Evolutionary conservation across 78 protist species (phyloP).

Genomic region (slime mould (Dictyostelium discoideum)): DNA sequence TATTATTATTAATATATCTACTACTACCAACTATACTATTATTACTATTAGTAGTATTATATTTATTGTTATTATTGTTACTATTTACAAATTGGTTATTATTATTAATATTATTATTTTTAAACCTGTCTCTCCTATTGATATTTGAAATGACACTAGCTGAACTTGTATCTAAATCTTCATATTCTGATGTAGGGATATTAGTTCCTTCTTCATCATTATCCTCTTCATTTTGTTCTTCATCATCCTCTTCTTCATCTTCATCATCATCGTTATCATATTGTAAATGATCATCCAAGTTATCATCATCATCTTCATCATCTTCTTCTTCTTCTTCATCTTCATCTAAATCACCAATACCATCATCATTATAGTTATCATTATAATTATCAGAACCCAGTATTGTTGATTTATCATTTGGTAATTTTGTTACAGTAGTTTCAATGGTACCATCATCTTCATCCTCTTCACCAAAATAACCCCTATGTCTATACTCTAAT

Average conservation of each 20-base stretch:
- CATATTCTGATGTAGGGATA: neutral
- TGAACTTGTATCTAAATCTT: neutral
- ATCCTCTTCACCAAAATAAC: neutral
- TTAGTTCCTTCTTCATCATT: neutral
- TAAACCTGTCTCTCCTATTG: neutral
- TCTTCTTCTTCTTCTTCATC: slow-evolving; percentile 3
- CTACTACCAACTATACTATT: neutral
- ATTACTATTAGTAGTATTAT: neutral
- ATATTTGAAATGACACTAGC: neutral
- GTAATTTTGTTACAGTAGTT: slow-evolving; percentile 5
- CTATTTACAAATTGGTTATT: neutral
- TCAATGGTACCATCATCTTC: slow-evolving; percentile 1
- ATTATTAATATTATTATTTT: neutral
- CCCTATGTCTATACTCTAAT: slow-evolving; percentile 20
- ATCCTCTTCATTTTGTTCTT: neutral
- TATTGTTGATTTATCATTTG: slow-evolving; percentile 4
- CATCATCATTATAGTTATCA: slow-evolving; percentile 46
- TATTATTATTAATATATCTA: neutral
- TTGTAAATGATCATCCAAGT: neutral
- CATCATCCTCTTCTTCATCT: slow-evolving; percentile 2
- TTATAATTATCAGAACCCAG: neutral
- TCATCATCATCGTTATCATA: neutral
- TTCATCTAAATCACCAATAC: neutral
- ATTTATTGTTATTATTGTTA: neutral
- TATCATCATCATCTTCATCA: slow-evolving; percentile 22